Conservation (phyloP, 1,139 yeast genomes). For the Hyphopichia pseudoburtonii region DNA sequence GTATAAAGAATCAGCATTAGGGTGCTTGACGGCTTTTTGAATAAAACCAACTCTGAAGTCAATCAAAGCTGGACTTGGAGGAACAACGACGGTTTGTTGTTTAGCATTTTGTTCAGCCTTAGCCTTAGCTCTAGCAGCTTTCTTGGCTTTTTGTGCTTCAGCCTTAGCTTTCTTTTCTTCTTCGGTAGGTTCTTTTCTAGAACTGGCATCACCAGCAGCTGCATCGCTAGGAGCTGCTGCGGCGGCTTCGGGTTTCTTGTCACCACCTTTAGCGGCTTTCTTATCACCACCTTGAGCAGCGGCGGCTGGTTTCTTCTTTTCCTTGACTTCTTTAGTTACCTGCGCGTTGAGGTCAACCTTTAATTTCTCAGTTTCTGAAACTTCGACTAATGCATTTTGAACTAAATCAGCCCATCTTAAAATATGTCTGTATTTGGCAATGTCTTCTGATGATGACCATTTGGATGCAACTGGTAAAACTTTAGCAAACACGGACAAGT, state of each 20-base stretch:
- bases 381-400: conserved; percentile 62
- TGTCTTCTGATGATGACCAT: conserved; percentile 56
- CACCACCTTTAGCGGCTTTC: conserved; percentile 24
- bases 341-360: conserved; percentile 57
- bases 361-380: conserved; percentile 55
- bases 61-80: conserved; percentile 78
- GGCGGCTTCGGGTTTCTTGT: conserved; percentile 13
- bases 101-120: conserved; percentile 59
- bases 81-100: conserved; percentile 55
- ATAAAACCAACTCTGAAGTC: conserved; percentile 96
- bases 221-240: conserved; percentile 11
- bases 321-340: conserved; percentile 58
- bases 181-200: conserved; percentile 33
- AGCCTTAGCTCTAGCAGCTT: conserved; percentile 73
- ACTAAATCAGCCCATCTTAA: conserved; percentile 89
- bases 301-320: conserved; percentile 45
- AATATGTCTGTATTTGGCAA: conserved; percentile 69
- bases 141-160: conserved; percentile 66
- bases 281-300: conserved; percentile 21
- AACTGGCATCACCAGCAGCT: conserved; percentile 14
- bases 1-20: conserved; percentile 94
- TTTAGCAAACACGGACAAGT: conserved; percentile 64
- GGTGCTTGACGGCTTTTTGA: conserved; percentile 94
- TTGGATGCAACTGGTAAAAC: conserved; percentile 59
- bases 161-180: conserved; percentile 64